Evolutionary conservation across 306 rosid species (phyloP), one percentile per base, ranked within the genome.

Genomic region (Gastrolobium bilobum): DNA sequence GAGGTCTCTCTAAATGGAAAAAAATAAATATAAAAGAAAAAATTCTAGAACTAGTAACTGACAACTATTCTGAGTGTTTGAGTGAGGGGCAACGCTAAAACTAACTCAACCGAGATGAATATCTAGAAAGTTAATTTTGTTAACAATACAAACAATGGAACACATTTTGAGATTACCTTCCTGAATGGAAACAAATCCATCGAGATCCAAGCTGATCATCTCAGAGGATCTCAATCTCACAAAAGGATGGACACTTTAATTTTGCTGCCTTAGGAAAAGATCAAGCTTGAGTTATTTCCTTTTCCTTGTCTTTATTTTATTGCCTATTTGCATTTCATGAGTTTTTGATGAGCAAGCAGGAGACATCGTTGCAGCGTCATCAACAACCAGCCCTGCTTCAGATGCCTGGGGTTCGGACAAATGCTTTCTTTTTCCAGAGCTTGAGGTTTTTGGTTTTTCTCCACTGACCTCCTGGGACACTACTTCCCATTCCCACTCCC

Each of bases 341-440:
- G 78, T 60, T 71, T 37, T 73, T 37, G 83, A 54, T 48, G 84
- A 77, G 44, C 64, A 62, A 13, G 73, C 85, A 30, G 80, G 78
- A 61, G 85, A 35, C 35, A 40, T 68, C 67, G 72, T 70, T 66
- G 73, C 78, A 40, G 67, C 31, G 26, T 48, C 60, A 54, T 67
- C 74, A 29, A 33, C 48, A 37, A 50, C 78, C 29, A 10, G 58
- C 60, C 56, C 79, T 65, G 74, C 35, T 86, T 74, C 77, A 10
- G 85, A 69, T 77, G 68, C 85, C 76, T 54, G 54, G n/a, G 71
- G 31, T 72, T 84, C 92, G 11, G 96, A 75, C 80, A 72, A 86
- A 53, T 68, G 86, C 83, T 85, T 91, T 69, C 93, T 91, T 82
- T 91, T 96, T 77, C 88, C 79, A 77, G 88, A 70, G 15, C 63